A percentile compares a stretch with the other conserved stretches of the same genome.
These are phyloP conservation scores for Alternaria angustiovoidea DNA, from an alignment of 2,329 filamentous ascomycete genomes.

Conservation along the genomic window DNA sequence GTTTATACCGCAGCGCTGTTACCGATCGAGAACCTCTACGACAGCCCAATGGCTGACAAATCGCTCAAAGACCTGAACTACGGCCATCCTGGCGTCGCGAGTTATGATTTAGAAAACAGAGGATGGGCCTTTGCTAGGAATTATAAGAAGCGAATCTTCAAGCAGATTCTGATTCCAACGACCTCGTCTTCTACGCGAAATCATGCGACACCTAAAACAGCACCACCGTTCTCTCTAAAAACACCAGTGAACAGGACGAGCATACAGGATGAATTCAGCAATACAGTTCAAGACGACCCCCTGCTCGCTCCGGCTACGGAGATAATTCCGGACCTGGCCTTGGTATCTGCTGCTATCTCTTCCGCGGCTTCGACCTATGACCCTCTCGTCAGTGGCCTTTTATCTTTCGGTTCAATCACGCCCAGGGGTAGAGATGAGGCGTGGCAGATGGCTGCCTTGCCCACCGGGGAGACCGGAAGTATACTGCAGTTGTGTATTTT, in stretches of 20 bases:
- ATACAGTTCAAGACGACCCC: slow-evolving; percentile 29
- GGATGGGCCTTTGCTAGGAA: slow-evolving; percentile 60
- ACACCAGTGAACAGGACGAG: slow-evolving; percentile 11
- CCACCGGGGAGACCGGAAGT: slow-evolving; percentile 65
- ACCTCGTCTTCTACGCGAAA: slow-evolving; percentile 20
- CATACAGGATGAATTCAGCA: slow-evolving; percentile 24
- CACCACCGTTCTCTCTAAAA: slow-evolving; percentile 6
- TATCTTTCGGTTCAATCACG: slow-evolving; percentile 66
- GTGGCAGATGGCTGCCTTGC: slow-evolving; percentile 42
- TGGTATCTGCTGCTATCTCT: slow-evolving; percentile 40
- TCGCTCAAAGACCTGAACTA: slow-evolving; percentile 59
- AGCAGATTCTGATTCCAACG: slow-evolving; percentile 35
- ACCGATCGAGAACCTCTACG: slow-evolving; percentile 28
- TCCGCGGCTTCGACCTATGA: slow-evolving; percentile 49
- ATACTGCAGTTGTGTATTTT: slow-evolving; percentile 64
- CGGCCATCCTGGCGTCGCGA: slow-evolving; percentile 62
- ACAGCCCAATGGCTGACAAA: slow-evolving; percentile 66
- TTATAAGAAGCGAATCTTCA: slow-evolving; percentile 34
- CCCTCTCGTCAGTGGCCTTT: slow-evolving; percentile 53
- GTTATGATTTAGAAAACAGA: slow-evolving; percentile 58
- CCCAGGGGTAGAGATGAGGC: slow-evolving; percentile 48
- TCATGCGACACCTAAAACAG: slow-evolving; percentile 25
- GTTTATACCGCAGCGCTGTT: slow-evolving; percentile 13
- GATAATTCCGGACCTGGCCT: slow-evolving; percentile 33
- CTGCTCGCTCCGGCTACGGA: slow-evolving; percentile 34